Percentiles rank a stretch among this genome's conserved stretches.
Evolutionary conservation across 495 filamentous ascomycete genomes (phyloP).

Genomic region (Annulohypoxylon stygium): DNA sequence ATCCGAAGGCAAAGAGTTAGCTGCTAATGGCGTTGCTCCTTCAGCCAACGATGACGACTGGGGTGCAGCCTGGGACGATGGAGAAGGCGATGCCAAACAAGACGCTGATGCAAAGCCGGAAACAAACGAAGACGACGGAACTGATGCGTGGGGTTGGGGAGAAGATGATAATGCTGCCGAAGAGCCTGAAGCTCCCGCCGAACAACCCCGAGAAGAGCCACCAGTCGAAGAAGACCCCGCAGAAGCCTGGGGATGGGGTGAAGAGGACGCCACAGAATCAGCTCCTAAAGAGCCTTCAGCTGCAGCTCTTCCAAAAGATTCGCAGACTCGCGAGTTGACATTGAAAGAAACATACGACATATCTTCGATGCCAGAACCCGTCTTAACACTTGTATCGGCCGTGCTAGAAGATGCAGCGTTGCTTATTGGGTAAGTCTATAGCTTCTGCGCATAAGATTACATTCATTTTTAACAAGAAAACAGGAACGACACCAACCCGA

Average conservation of each 20-base stretch:
- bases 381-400: constrained; percentile 76
- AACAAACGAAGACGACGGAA: constrained; percentile 43
- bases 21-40: constrained; percentile 63
- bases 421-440: constrained; percentile 67
- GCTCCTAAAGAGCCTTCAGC: constrained; percentile 44
- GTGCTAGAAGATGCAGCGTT: constrained; percentile 78
- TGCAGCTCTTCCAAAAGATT: constrained; percentile 33
- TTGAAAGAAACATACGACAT: constrained; percentile 89
- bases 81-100: constrained; percentile 49
- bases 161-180: constrained; percentile 46
- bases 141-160: constrained; percentile 52
- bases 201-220: constrained; percentile 17
- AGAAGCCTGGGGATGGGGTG: constrained; percentile 73
- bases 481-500: constrained; percentile 58
- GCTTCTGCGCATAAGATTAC: constrained; percentile 15
- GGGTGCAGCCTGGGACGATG: constrained; percentile 81
- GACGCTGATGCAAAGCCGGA: constrained; percentile 58
- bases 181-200: constrained; percentile 23
- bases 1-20: constrained; percentile 72
- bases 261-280: constrained; percentile 59
- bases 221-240: constrained; percentile 62
- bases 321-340: constrained; percentile 68
- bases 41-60: constrained; percentile 60
- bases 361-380: constrained; percentile 82
- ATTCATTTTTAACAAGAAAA: constrained; percentile 38